Evolutionary conservation across 768 basidiomycete genomes (phyloP), one percentile per base, ranked within the genome.

Genomic region (Cyclocybe cylindracea): DNA sequence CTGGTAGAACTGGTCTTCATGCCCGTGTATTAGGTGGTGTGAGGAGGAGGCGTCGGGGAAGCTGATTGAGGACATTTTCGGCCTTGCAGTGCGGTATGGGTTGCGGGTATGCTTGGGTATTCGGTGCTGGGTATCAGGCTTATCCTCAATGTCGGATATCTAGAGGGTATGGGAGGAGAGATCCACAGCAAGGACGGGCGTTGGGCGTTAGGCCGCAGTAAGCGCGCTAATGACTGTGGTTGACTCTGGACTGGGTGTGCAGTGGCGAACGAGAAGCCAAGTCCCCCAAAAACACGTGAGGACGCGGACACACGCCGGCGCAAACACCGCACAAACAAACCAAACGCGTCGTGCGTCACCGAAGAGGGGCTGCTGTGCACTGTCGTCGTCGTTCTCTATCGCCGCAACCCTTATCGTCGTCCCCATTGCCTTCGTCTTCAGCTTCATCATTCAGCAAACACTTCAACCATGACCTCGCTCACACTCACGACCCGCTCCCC

Each of bases 1-100:
- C 7, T 83, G 72, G 61, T 85, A 87, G 64, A 76, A 85, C 42
- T 71, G 73, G 50, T 71, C 67, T 44, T 79, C 75, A 45, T 79
- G 74, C 43, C 65, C 63, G 10, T 79, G 73, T n/a, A n/a, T n/a
- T 38, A 78, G 65, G 39, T 75, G 73, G 10, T 67, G 61, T 33
- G 76, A 65, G 38, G 75, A 67, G 16, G 59, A 61, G 41, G 75
- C 70, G 33, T 72, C 63, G 18, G 87, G 86, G 61, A 89, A 91
- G 5, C 82, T 66, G 54, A 89, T 79, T 16, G 80, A 82, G 32
- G 87, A 84, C 89, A 90, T 90, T n/a, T 39, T 42, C n/a, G 29
- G 24, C 5, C 2, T 24, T 24, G 24, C 24, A 24, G 24, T 24
- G 24, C n/a, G 24, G 24, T 24, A 24, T 24, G 24, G 24, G 24